These are phyloP conservation scores for Plasmodium fragile DNA, from an alignment of 169 alveolate genomes.

Conservation along the genomic window DNA sequence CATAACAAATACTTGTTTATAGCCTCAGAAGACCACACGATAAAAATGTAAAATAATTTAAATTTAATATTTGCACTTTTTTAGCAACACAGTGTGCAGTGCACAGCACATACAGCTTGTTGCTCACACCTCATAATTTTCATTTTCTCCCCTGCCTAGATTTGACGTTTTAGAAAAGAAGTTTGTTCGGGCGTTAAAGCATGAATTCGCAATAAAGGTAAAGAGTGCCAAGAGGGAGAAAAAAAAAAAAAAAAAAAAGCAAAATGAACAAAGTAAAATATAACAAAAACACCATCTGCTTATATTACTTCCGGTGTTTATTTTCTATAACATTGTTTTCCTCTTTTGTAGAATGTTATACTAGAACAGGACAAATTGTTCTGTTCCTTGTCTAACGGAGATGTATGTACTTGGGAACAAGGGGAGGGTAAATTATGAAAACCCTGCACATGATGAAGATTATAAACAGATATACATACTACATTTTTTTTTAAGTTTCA, in stretches of 20 bases:
- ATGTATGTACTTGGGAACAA: slow-evolving; percentile 48
- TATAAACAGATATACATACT: neutral
- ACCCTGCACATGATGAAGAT: neutral
- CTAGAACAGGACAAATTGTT: slow-evolving; percentile 39
- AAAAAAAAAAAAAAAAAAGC: slow-evolving; percentile 20
- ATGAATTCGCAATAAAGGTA: slow-evolving; percentile 74
- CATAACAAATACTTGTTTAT: slow-evolving; percentile 68
- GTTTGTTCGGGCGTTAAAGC: slow-evolving; percentile 63
- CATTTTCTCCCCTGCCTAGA: slow-evolving; percentile 18
- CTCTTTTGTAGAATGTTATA: slow-evolving; percentile 45
- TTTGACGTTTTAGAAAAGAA: slow-evolving; percentile 60
- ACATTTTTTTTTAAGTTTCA: neutral
- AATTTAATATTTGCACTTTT: slow-evolving; percentile 24
- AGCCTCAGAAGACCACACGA: slow-evolving; percentile 73
- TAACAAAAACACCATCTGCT: neutral
- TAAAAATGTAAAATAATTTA: slow-evolving; percentile 54
- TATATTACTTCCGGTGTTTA: neutral
- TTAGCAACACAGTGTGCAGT: neutral
- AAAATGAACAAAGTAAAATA: neutral
- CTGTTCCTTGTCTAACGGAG: slow-evolving; percentile 54
- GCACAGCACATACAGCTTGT: neutral
- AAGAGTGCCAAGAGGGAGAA: neutral
- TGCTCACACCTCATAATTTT: slow-evolving; percentile 3
- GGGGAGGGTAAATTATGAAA: neutral
- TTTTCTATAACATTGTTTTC: neutral